phyloP scores from a whole-genome alignment of 2,329 filamentous ascomycete species.

The Fusarium sublunatum region DNA sequence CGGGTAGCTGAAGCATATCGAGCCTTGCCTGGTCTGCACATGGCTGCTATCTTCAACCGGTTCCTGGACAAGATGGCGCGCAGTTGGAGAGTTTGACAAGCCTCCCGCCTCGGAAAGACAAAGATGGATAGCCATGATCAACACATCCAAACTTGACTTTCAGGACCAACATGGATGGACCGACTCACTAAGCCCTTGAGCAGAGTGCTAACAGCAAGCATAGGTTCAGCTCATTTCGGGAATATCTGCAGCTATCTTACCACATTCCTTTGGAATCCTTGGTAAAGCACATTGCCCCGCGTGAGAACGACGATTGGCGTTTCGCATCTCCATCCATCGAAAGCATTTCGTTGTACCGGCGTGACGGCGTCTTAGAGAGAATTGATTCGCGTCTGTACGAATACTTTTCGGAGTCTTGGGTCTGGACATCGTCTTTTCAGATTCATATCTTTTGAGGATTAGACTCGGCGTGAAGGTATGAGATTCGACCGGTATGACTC shows the following conservation, averaged over 20 bases:
- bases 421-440: constrained; percentile 52
- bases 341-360: constrained; percentile 52
- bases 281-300: constrained; percentile 50
- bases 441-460: constrained; percentile 45
- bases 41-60: background rate
- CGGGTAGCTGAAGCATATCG: background rate
- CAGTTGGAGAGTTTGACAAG: background rate
- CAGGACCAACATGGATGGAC: constrained; percentile 7
- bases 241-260: constrained; percentile 54
- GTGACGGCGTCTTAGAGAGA: constrained; percentile 56
- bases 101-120: background rate
- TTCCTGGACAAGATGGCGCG: background rate
- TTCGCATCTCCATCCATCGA: constrained; percentile 44
- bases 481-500: background rate
- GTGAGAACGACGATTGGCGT: constrained; percentile 46
- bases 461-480: constrained; percentile 46
- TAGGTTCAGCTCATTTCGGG: constrained; percentile 57
- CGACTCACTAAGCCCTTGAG: background rate
- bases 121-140: constrained; percentile 1
- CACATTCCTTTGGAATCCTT: constrained; percentile 56
- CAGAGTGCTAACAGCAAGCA: constrained; percentile 40
- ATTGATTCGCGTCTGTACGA: constrained; percentile 52
- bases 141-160: background rate
- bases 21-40: constrained; percentile 1
- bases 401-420: constrained; percentile 54